A percentile compares a stretch with the other conserved stretches of the same genome.
Evolutionary conservation across 805 yeast genomes (phyloP).

Genomic region (Candida dendrica): DNA sequence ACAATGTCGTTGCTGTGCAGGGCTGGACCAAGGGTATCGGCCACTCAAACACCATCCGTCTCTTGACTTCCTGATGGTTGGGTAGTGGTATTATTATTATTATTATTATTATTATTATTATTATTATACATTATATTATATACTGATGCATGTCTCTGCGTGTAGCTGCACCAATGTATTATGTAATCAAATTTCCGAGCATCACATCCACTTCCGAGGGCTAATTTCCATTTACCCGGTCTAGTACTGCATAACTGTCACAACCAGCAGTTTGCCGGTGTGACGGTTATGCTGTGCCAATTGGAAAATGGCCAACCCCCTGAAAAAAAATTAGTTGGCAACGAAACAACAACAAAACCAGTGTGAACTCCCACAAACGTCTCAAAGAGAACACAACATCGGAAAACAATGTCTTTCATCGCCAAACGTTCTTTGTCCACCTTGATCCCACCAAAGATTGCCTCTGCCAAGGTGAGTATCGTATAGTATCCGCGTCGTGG

Average conservation of each 20-base stretch:
- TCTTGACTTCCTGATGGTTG: conserved; percentile 71
- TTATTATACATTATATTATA: too few relatives aligned
- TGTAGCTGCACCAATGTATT: too few relatives aligned
- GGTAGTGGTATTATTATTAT: too few relatives aligned
- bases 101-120: too few relatives aligned
- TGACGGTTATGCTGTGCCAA: not conserved
- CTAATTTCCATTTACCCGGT: too few relatives aligned
- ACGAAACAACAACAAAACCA: too few relatives aligned
- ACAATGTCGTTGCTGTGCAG: conserved; percentile 88
- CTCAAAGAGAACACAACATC: not conserved
- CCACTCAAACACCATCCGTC: conserved; percentile 97
- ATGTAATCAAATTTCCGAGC: too few relatives aligned
- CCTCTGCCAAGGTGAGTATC: conserved; percentile 78
- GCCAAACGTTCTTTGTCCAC: conserved; percentile 91
- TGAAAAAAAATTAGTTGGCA: not conserved
- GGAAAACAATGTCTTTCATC: conserved; percentile 62
- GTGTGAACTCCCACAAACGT: too few relatives aligned
- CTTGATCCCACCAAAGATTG: conserved; percentile 97
- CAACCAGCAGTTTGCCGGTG: too few relatives aligned
- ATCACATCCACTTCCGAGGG: too few relatives aligned
- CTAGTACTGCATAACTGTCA: too few relatives aligned
- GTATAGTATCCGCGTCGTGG: not conserved
- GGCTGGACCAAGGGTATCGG: conserved; percentile 99
- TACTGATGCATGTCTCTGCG: too few relatives aligned
- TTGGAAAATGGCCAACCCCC: not conserved